These are phyloP conservation scores for Ceratocystis smalleyi DNA, from an alignment of 2,329 filamentous ascomycete species.

Conservation along the genomic window DNA sequence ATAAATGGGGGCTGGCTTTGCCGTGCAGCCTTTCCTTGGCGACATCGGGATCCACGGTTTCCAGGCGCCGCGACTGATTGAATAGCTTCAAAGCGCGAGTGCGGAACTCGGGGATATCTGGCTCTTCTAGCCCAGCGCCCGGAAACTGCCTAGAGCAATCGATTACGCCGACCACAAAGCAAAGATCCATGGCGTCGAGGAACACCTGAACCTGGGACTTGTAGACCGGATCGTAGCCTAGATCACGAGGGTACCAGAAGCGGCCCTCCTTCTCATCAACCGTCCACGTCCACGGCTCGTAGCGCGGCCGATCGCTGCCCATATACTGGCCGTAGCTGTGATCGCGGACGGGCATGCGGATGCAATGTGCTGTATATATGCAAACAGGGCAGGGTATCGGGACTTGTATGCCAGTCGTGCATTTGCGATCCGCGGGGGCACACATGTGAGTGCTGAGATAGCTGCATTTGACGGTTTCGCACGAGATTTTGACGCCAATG, in stretches of 20 bases:
- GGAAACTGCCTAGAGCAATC: not conserved
- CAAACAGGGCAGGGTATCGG: not conserved
- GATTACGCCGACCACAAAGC: constrained; percentile 5
- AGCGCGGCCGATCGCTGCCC: not conserved
- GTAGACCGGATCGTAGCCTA: not conserved
- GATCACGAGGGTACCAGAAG: constrained; percentile 3
- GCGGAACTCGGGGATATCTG: not conserved
- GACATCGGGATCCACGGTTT: not conserved
- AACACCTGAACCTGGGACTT: not conserved
- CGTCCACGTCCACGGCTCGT: constrained; percentile 1
- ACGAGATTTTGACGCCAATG: constrained; percentile 3
- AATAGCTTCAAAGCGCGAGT: not conserved
- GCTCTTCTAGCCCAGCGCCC: not conserved
- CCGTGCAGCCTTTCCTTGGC: not conserved
- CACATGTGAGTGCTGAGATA: constrained; percentile 3
- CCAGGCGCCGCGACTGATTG: not conserved
- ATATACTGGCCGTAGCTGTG: not conserved
- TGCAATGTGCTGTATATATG: not conserved
- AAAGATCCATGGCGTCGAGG: constrained; percentile 2
- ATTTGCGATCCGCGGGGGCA: not conserved
- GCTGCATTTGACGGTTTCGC: not conserved
- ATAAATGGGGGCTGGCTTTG: not conserved
- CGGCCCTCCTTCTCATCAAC: not conserved
- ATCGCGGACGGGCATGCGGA: not conserved
- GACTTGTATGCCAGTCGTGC: not conserved